Percentiles rank a stretch among this genome's conserved stretches.
Evolutionary conservation across 1,284 basidiomycete genomes (phyloP).

Genomic region (Ceratobasidium sp.): DNA sequence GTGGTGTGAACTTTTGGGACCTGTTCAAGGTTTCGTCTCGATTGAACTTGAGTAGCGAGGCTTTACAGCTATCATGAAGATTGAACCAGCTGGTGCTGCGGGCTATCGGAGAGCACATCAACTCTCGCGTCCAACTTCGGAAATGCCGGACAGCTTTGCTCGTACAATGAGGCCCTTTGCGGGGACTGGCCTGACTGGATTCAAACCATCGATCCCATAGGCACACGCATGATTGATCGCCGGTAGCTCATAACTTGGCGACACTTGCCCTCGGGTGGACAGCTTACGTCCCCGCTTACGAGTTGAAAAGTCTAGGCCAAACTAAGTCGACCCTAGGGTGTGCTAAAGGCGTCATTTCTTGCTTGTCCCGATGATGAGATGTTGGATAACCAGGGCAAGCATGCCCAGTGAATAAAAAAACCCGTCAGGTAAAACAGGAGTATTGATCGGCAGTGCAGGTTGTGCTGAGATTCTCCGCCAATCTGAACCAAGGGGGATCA

Average conservation of each 20-base stretch:
- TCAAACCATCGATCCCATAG: not conserved
- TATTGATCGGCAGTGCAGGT: not conserved
- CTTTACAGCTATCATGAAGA: not conserved
- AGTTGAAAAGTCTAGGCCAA: not conserved
- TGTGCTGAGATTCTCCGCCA: not conserved
- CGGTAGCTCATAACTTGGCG: not conserved
- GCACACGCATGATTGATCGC: constrained; percentile 3
- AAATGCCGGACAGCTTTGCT: not conserved
- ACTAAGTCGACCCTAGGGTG: not conserved
- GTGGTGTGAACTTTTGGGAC: not conserved
- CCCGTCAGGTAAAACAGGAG: not conserved
- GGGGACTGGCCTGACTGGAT: not conserved
- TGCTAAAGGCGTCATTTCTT: not conserved
- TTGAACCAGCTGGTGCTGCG: not conserved
- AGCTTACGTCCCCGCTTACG: not conserved
- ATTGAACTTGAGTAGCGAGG: not conserved
- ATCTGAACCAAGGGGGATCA: too few relatives aligned
- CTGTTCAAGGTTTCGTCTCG: not conserved
- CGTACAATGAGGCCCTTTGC: not conserved
- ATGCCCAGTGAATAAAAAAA: not conserved
- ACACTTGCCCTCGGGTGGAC: not conserved
- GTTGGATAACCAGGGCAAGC: not conserved
- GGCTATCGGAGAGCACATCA: not conserved
- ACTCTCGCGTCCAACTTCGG: not conserved
- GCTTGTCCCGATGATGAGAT: not conserved